These are phyloP conservation scores for Neurospora sp. DNA, from an alignment of 495 filamentous ascomycete species.

Conservation along the genomic window DNA sequence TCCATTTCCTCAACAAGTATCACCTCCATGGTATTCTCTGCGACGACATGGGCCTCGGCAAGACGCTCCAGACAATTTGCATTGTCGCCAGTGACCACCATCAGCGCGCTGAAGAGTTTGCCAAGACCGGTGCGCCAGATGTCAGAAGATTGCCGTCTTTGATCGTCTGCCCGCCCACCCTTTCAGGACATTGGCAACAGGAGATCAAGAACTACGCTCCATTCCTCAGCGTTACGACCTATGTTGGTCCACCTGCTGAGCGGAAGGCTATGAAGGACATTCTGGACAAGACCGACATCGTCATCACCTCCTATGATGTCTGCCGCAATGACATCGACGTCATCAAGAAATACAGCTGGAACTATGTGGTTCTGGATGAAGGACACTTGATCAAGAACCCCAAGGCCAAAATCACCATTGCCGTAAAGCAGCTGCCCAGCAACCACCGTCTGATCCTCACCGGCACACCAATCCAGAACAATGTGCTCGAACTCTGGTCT, in stretches of 20 bases:
- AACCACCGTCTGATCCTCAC: slow-evolving; percentile 95
- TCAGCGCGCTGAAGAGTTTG: slow-evolving; percentile 79
- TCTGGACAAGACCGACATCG: slow-evolving; percentile 71
- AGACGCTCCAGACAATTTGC: slow-evolving; percentile 93
- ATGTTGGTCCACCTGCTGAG: slow-evolving; percentile 79
- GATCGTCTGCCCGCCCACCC: slow-evolving; percentile 89
- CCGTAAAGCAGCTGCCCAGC: slow-evolving; percentile 77
- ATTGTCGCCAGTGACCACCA: slow-evolving; percentile 98
- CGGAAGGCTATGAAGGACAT: slow-evolving; percentile 55
- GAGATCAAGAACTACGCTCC: slow-evolving; percentile 92
- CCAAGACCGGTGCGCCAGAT: slow-evolving; percentile 65
- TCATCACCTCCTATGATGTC: slow-evolving; percentile 96
- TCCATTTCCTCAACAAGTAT: slow-evolving; percentile 94
- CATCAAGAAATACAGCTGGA: slow-evolving; percentile 80
- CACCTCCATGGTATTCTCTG: slow-evolving; percentile 97
- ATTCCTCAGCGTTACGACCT: slow-evolving; percentile 79
- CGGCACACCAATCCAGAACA: slow-evolving; percentile 97
- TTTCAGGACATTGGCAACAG: slow-evolving; percentile 99
- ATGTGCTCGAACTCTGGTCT: slow-evolving; percentile 92
- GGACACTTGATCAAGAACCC: slow-evolving; percentile 98
- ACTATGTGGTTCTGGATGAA: slow-evolving; percentile 95
- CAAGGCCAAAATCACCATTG: slow-evolving; percentile 81
- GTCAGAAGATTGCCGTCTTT: slow-evolving; percentile 74
- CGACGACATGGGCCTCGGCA: slow-evolving; percentile 98
- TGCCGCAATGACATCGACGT: slow-evolving; percentile 86